Base-by-base conservation (phyloP, 1,284 basidiomycete genomes). In the Melanopsichium pennsylvanicum region DNA sequence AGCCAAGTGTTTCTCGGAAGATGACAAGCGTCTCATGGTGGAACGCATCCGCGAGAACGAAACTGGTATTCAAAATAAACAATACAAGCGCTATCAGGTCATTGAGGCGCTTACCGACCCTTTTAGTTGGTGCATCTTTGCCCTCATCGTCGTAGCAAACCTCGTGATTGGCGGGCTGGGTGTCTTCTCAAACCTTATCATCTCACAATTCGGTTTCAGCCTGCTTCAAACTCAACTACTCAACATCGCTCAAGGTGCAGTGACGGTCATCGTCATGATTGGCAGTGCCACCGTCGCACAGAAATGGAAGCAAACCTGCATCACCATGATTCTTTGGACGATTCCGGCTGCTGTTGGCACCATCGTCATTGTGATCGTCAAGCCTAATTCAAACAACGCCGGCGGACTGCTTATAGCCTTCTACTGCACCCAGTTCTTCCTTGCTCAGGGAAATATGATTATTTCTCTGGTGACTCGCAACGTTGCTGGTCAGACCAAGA, bases 31-130 rank as follows among this genome's bases (percentile, higher is more conserved):
- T 16, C 83, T 85, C 29, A 83, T 86, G 50, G 83, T 85, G 36
- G 86, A 87, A 73, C 83, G 85, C 15, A 85, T 87, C 3, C 78
- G 85, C 26, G 84, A 84, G 70, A 86, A 86, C 68, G 74, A 81
- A 74, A 82, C 82, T 2, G 85, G 85, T 7, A 83, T 86, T 21
- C 85, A 86, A 74, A 86, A 86, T 76, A 84, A 82, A 63, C 81
- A 83, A 51, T 86, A 85, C 79, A 86, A 86, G 82, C 75, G 58
- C 74, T 80, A 84, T 41, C 84, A 84, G 81, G 82, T 81, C 31
- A 81, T 77, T 47, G 86, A 86, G 67, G 86, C 84, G 2, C 58
- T 85, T 33, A 74, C 59, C 16, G 86, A 87, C 55, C 82, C 84
- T 1, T 84, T 81, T 70, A 78, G 71, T 4, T 83, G 33, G 60